phyloP scores from a whole-genome alignment of 306 rosid species.

The Trichosanthes truncata region DNA sequence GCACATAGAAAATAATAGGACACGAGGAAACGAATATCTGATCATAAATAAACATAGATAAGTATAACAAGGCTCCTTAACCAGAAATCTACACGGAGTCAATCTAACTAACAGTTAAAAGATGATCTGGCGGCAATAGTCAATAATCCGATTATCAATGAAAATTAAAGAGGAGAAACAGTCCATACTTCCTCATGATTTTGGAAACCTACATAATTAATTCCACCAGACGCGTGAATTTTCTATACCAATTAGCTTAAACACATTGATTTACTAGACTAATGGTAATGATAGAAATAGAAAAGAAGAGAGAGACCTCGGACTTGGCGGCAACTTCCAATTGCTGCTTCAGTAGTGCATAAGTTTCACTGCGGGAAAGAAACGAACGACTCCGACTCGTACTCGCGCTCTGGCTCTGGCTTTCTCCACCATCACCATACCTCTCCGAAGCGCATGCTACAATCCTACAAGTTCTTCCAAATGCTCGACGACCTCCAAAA shows the following conservation, averaged over 20 bases:
- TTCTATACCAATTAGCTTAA: not conserved
- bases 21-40: not conserved
- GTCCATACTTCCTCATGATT: not conserved
- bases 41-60: not conserved
- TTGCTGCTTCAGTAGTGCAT: conserved; percentile 74
- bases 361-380: conserved; percentile 61
- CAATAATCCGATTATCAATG: not conserved
- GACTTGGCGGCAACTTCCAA: conserved; percentile 88
- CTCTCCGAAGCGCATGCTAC: conserved; percentile 42
- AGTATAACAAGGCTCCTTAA: not conserved
- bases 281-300: not conserved
- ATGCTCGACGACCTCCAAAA: conserved; percentile 9
- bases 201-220: not conserved
- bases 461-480: conserved; percentile 17
- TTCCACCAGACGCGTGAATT: not conserved
- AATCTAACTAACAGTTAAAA: not conserved
- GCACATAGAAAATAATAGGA: not conserved
- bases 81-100: not conserved
- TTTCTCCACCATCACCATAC: conserved; percentile 28
- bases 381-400: conserved; percentile 33
- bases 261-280: not conserved
- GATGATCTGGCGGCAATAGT: not conserved
- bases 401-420: conserved; percentile 26
- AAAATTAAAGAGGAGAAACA: not conserved
- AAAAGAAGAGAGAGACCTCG: conserved; percentile 37